Conservation (phyloP, 805 yeast species). For the Sugiyamaella chiloensis region DNA sequence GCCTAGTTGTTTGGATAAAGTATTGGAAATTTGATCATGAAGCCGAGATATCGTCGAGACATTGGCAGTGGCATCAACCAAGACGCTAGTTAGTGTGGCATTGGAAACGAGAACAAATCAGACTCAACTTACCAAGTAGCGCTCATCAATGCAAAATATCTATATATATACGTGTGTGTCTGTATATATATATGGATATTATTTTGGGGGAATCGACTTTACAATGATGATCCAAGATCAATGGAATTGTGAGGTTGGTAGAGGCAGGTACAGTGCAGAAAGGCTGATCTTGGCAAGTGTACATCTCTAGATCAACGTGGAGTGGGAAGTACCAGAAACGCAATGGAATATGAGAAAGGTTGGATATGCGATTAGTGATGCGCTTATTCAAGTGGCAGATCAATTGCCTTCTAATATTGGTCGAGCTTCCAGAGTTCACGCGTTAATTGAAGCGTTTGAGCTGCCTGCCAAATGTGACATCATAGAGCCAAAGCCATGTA, state of each 20-base stretch:
- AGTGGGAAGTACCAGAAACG: too few relatives aligned
- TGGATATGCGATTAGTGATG: slow-evolving; percentile 26
- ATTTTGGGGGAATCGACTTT: too few relatives aligned
- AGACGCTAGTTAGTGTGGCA: slow-evolving; percentile 18
- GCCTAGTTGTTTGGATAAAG: slow-evolving; percentile 57
- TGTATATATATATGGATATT: too few relatives aligned
- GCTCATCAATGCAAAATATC: slow-evolving; percentile 5
- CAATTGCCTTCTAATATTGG: slow-evolving; percentile 52
- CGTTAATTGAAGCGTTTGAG: slow-evolving; percentile 42
- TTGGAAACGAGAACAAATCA: neutral
- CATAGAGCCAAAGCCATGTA: slow-evolving; percentile 31
- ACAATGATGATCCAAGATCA: neutral
- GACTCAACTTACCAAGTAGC: neutral
- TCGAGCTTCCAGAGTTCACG: slow-evolving; percentile 45
- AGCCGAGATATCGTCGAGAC: slow-evolving; percentile 54
- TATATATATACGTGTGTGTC: too few relatives aligned
- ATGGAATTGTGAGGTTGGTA: too few relatives aligned
- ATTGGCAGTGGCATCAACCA: slow-evolving; percentile 18
- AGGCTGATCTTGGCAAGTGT: too few relatives aligned
- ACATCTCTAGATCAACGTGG: too few relatives aligned
- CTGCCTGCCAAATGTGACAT: slow-evolving; percentile 34
- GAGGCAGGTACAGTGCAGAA: too few relatives aligned
- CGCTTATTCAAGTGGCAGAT: slow-evolving; percentile 33
- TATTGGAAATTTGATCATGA: slow-evolving; percentile 68
- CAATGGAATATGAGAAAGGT: too few relatives aligned